phyloP scores from a whole-genome alignment of 768 basidiomycete genomes.

The Tephrocybe sp. region DNA sequence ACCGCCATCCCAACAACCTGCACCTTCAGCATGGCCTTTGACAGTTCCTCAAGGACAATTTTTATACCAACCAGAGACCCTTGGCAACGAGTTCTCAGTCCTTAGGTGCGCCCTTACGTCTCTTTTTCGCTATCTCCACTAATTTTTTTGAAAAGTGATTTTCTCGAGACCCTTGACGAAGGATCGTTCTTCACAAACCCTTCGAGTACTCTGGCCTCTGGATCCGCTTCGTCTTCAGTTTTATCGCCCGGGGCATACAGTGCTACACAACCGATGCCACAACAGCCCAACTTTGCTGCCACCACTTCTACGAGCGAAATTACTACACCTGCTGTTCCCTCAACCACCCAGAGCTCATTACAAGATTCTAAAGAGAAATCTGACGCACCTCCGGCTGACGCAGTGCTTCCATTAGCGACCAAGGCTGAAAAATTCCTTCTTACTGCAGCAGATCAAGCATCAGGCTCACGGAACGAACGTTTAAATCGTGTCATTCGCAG shows the following conservation, averaged over 20 bases:
- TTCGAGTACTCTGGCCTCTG: conserved; percentile 19
- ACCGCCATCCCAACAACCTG: conserved; percentile 25
- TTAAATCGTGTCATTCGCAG: conserved; percentile 89
- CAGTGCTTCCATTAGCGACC: conserved; percentile 68
- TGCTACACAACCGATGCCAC: conserved; percentile 13
- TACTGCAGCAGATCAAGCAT: conserved; percentile 92
- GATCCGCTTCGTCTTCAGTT: conserved; percentile 37
- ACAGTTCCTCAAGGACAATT: conserved; percentile 48
- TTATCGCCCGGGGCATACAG: conserved; percentile 43
- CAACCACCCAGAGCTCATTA: neutral
- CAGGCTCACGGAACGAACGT: conserved; percentile 86
- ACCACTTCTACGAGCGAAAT: conserved; percentile 6
- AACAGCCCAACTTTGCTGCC: conserved; percentile 16
- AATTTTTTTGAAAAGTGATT: conserved; percentile 52
- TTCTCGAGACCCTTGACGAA: conserved; percentile 85
- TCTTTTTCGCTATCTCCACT: neutral
- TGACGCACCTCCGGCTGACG: conserved; percentile 34
- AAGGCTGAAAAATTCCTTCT: conserved; percentile 88
- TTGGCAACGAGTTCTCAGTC: conserved; percentile 81
- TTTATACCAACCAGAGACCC: conserved; percentile 67
- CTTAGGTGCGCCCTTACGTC: conserved; percentile 48
- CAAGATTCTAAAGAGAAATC: conserved; percentile 15
- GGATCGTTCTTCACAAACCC: conserved; percentile 76
- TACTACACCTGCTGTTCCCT: neutral
- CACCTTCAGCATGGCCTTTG: conserved; percentile 51